Evolutionary conservation across 208 protist genomes (phyloP), one percentile per base, ranked within the genome.

Genomic region (Blastocrithidia nonstop): DNA sequence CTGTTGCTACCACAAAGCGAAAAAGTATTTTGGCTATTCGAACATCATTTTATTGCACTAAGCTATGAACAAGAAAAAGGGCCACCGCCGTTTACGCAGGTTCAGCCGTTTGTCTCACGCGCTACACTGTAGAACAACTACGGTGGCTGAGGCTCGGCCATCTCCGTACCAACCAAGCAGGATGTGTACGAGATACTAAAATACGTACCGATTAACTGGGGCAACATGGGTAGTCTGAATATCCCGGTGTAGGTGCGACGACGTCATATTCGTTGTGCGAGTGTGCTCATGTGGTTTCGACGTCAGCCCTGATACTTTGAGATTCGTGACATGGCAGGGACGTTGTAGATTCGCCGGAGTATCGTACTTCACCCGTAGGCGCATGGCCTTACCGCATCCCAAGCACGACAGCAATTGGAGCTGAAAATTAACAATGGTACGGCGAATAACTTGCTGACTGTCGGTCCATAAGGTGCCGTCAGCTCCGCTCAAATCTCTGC

Each of bases 301-400:
- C 72, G 77, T 5, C 82, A 91, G 48, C 82, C 82, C 2, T 76
- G 62, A 46, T 86, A 88, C 56, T 91, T 91, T 57, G 77, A 91
- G 55, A 37, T 91, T 47, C 73, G 82, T 26, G 60, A 73, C 49
- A 57, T 85, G 41, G 54, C 50, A 36, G 69, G 71, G 21, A 82
- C 71, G 7, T 50, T 66, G 11, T 76, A 91, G 54, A 62, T 91
- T 21, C 82, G 82, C 5, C 62, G 82, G 20, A 81, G 71, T 49
- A 47, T 79, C 28, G 45, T 75, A 43, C 59, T 91, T 24, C 76
- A 91, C 57, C 82, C 82, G 6, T 76, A 91, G 49, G 55, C 54
- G 25, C 82, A 88, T 45, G 63, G 66, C n/a, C 23, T 87, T 22
- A 80, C 82, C 11, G 44, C 42, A 17, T 74, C 71, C 36, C 61